These are phyloP conservation scores for Aspergillus olivimuriae DNA, from an alignment of 495 filamentous ascomycete genomes.

Conservation along the genomic window DNA sequence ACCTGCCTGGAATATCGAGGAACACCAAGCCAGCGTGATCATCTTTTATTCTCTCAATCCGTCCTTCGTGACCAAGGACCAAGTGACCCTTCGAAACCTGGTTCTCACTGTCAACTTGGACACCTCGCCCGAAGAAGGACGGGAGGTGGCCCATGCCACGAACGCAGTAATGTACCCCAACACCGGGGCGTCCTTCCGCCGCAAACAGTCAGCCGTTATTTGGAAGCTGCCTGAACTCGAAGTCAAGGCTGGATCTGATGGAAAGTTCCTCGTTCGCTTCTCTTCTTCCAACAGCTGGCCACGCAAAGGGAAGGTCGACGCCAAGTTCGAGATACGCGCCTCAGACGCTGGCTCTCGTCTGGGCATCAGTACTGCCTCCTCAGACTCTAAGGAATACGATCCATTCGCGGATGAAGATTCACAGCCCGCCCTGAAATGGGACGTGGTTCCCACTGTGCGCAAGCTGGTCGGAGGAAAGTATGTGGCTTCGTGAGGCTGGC, in stretches of 20 bases:
- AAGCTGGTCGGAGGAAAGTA: constrained; percentile 80
- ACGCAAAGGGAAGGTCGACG: constrained; percentile 69
- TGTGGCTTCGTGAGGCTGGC: constrained; percentile 30
- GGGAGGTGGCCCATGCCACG: constrained; percentile 37
- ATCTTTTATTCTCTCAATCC: constrained; percentile 85
- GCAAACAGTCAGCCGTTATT: constrained; percentile 78
- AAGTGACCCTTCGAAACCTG: constrained; percentile 70
- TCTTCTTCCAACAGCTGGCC: constrained; percentile 69
- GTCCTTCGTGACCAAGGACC: constrained; percentile 40
- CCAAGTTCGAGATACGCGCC: constrained; percentile 67
- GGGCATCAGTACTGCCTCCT: constrained; percentile 46
- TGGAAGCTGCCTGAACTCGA: constrained; percentile 87
- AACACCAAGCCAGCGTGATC: constrained; percentile 74
- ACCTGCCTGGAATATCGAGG: constrained; percentile 77
- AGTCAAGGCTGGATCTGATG: constrained; percentile 39
- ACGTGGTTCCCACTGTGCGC: constrained; percentile 60
- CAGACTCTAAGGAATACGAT: constrained; percentile 37
- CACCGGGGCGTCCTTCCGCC: constrained; percentile 60
- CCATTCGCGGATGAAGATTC: constrained; percentile 62
- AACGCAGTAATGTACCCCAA: constrained; percentile 43
- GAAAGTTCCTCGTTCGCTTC: constrained; percentile 77
- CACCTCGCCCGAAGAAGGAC: constrained; percentile 34
- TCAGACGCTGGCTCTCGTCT: constrained; percentile 54
- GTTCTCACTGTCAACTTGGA: constrained; percentile 78
- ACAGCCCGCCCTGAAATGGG: constrained; percentile 54